These are phyloP conservation scores for Neonectria hederae DNA, from an alignment of 2,329 filamentous ascomycete genomes.

Conservation along the genomic window DNA sequence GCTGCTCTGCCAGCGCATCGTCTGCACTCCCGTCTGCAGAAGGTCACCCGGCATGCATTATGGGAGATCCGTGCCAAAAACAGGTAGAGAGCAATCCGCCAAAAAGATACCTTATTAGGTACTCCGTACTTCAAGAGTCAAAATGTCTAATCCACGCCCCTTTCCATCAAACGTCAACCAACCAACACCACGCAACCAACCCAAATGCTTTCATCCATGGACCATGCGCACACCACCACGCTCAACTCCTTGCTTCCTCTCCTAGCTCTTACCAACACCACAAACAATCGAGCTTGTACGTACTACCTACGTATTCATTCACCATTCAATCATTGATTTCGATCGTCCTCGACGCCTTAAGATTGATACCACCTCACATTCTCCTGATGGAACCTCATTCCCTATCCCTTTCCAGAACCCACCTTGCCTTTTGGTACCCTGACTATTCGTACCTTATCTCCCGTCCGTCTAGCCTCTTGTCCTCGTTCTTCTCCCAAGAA, in stretches of 20 bases:
- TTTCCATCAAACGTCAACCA: background rate
- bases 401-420: constrained; percentile 10
- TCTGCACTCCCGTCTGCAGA: background rate
- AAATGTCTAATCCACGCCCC: background rate
- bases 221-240: constrained; percentile 2
- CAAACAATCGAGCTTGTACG: too few relatives aligned
- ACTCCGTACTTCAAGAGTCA: background rate
- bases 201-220: background rate
- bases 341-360: background rate
- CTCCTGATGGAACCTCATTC: constrained; percentile 5
- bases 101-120: background rate
- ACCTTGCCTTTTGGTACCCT: background rate
- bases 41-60: background rate
- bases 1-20: constrained; percentile 18
- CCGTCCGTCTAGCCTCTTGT: constrained; percentile 6
- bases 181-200: constrained; percentile 3
- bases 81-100: background rate
- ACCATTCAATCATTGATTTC: background rate
- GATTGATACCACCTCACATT: constrained; percentile 9
- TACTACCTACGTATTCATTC: background rate
- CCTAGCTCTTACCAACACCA: background rate
- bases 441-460: background rate
- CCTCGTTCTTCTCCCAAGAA: constrained; percentile 5
- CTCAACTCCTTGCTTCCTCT: constrained; percentile 5
- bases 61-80: background rate